Percentiles rank a stretch among this genome's conserved stretches.
Evolutionary conservation across 2,329 filamentous ascomycete species (phyloP).

Genomic region (Talaromyces sp.): DNA sequence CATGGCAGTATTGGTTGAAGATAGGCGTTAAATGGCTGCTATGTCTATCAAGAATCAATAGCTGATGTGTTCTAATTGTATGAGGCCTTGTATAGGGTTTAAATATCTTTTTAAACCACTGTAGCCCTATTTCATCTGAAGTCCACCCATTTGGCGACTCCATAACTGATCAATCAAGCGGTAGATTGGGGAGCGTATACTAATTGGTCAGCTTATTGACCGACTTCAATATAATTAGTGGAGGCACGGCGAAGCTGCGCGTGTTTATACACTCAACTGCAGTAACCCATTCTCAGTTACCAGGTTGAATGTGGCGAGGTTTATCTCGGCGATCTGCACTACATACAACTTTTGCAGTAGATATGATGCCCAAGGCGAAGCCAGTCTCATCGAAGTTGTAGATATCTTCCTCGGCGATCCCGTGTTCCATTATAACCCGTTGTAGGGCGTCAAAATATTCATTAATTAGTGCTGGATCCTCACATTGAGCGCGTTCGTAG

Average conservation of each 20-base stretch:
- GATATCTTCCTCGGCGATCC: background rate
- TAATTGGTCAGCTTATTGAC: background rate
- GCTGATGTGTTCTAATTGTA: too few relatives aligned
- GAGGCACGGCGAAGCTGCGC: background rate
- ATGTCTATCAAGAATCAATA: too few relatives aligned
- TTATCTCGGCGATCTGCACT: background rate
- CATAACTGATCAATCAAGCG: background rate
- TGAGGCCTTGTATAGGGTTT: too few relatives aligned
- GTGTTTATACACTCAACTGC: background rate
- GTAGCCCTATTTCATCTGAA: background rate
- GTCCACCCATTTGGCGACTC: background rate
- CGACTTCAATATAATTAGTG: background rate
- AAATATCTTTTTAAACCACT: background rate
- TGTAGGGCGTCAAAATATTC: too few relatives aligned
- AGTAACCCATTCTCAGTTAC: background rate
- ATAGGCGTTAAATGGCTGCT: background rate
- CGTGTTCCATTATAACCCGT: too few relatives aligned
- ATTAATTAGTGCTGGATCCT: conserved; percentile 1
- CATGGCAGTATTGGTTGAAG: conserved; percentile 13
- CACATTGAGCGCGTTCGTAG: background rate
- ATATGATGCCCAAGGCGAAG: background rate
- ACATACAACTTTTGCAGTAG: background rate
- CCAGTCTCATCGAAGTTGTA: background rate
- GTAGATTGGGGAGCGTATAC: background rate
- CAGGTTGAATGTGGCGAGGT: background rate